These are phyloP conservation scores for Cordyceps sp. DNA, from an alignment of 2,329 filamentous ascomycete species.

Conservation along the genomic window DNA sequence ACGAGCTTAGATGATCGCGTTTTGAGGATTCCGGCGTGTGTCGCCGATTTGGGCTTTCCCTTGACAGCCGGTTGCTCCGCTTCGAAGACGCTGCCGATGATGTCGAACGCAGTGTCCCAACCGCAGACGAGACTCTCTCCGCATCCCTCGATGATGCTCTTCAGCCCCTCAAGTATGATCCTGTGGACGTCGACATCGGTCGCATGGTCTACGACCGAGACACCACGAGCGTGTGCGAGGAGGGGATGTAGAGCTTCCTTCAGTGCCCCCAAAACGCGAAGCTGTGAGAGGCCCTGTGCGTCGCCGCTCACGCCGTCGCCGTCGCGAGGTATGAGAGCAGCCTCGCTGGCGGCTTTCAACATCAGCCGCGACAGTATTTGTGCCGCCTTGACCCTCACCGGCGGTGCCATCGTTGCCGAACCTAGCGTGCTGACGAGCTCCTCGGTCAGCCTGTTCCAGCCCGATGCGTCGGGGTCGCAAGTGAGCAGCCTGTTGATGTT, in stretches of 20 bases:
- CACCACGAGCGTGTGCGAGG: conserved; percentile 32
- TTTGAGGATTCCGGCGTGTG: conserved; percentile 19
- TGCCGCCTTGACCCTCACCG: conserved; percentile 42
- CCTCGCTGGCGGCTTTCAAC: conserved; percentile 39
- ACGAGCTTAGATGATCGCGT: conserved; percentile 60
- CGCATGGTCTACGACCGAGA: conserved; percentile 39
- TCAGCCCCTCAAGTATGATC: conserved; percentile 62
- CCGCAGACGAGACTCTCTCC: conserved; percentile 70
- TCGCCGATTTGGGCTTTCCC: conserved; percentile 11
- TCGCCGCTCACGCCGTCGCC: conserved; percentile 13
- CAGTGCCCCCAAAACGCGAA: conserved; percentile 52
- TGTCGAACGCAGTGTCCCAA: conserved; percentile 74
- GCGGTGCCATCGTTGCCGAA: conserved; percentile 27
- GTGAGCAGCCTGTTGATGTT: conserved; percentile 61
- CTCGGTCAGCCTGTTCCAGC: conserved; percentile 53
- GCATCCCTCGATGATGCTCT: conserved; percentile 70
- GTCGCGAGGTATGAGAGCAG: conserved; percentile 32
- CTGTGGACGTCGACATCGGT: conserved; percentile 69
- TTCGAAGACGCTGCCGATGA: conserved; percentile 70
- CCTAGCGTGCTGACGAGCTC: conserved; percentile 36
- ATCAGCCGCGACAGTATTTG: conserved; percentile 44
- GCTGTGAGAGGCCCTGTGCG: conserved; percentile 45
- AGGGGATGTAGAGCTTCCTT: conserved; percentile 40
- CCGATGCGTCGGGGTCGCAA: conserved; percentile 48
- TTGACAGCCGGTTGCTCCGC: conserved; percentile 18